Evolutionary conservation across 768 basidiomycete species (phyloP), one percentile per base, ranked within the genome.

Genomic region (Termitomyces eurrhizus): DNA sequence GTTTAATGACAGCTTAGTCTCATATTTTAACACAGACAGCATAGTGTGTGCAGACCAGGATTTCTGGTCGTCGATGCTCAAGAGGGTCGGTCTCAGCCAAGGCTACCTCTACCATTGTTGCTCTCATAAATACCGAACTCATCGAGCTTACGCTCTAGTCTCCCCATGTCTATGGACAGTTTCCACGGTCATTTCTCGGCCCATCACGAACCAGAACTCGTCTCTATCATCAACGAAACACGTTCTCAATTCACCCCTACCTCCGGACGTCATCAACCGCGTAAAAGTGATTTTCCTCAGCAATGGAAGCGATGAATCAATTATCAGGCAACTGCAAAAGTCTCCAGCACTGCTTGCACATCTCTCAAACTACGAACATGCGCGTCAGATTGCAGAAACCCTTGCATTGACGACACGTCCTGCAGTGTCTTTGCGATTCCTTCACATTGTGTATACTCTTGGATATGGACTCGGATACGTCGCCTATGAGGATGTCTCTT

Each of bases 51-150:
- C 56, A 64, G 65, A 64, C 55, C 64, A 72, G 72, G 68, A 71
- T 67, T 55, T 68, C 79, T 78, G 79, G 78, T 81, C 84, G 85
- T 85, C 83, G 83, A 90, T 90, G 88, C 87, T 85, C 75, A 84
- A 81, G 83, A 83, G 82, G 76, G 80, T 76, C 69, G 73, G 78
- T 69, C 76, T 80, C 74, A 74, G 78, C 73, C 78, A 74, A 76
- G 83, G 81, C 73, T 78, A 78, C 75, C 72, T 83, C 72, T 76
- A 80, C 65, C 77, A 75, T 63, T 73, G 72, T 64, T 61, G 69
- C 67, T 24, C 69, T 67, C 60, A 56, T 52, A 51, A 61, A 49
- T 54, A 45, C 53, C 50, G 59, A 48, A 60, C 56, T 36, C 57
- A 49, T 53, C 57, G 51, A 62, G 35, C 59, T 52, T 56, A 50